A percentile compares a stretch with the other conserved stretches of the same genome.
phyloP scores from a whole-genome alignment of 495 filamentous ascomycete genomes.

The Thozetella sp. region DNA sequence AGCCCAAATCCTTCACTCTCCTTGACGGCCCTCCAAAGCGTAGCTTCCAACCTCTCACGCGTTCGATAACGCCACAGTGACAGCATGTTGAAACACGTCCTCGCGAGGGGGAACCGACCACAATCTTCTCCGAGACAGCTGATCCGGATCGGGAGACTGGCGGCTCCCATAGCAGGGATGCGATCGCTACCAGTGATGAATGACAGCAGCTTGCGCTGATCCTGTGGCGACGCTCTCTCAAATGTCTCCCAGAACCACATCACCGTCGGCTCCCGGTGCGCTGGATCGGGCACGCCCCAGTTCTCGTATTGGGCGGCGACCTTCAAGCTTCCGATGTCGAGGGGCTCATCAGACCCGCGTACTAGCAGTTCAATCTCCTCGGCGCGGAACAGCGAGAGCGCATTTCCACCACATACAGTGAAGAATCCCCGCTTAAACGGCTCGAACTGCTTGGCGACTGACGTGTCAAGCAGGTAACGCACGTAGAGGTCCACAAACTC shows the following conservation, averaged over 20 bases:
- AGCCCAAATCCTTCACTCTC: slow-evolving; percentile 95
- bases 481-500: slow-evolving; percentile 93
- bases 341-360: slow-evolving; percentile 81
- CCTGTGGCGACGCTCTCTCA: slow-evolving; percentile 58
- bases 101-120: slow-evolving; percentile 77
- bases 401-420: slow-evolving; percentile 90
- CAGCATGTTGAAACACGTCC: slow-evolving; percentile 91
- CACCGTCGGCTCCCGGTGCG: slow-evolving; percentile 65
- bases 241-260: slow-evolving; percentile 92
- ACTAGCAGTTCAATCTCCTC: slow-evolving; percentile 93
- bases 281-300: slow-evolving; percentile 56
- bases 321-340: slow-evolving; percentile 76
- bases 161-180: slow-evolving; percentile 89
- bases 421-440: slow-evolving; percentile 96
- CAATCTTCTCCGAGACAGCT: slow-evolving; percentile 75
- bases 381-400: slow-evolving; percentile 85
- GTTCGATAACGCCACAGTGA: slow-evolving; percentile 73
- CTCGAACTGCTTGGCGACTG: slow-evolving; percentile 84
- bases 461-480: slow-evolving; percentile 75
- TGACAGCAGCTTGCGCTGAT: slow-evolving; percentile 77
- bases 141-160: slow-evolving; percentile 75
- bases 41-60: slow-evolving; percentile 64
- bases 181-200: slow-evolving; percentile 96
- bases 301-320: slow-evolving; percentile 84
- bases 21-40: slow-evolving; percentile 83